Percentiles rank a stretch among this genome's conserved stretches.
These are phyloP conservation scores for Coniochaeta sp. DNA, from an alignment of 2,329 filamentous ascomycete species.

Conservation along the genomic window DNA sequence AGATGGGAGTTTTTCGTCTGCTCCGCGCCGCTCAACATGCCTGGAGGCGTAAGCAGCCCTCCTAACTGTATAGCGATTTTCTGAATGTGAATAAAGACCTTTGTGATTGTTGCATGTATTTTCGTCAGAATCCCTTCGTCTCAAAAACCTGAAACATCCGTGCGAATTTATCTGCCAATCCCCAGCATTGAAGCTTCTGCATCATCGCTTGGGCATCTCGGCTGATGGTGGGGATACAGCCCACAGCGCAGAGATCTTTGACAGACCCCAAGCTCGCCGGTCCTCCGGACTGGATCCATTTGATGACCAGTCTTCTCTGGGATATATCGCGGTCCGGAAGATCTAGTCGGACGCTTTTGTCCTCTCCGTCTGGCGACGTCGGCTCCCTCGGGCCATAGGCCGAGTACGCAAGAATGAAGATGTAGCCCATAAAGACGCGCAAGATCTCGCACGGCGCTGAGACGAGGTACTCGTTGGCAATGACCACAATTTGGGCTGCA, in stretches of 20 bases:
- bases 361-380: neutral
- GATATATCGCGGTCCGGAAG: constrained; percentile 6
- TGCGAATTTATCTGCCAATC: constrained; percentile 20
- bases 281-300: constrained; percentile 18
- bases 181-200: constrained; percentile 17
- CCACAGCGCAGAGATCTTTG: constrained; percentile 12
- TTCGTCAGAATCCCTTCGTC: neutral
- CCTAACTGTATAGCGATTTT: constrained; percentile 37
- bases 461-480: constrained; percentile 21
- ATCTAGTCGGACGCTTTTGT: neutral
- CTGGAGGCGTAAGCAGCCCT: constrained; percentile 36
- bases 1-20: constrained; percentile 43
- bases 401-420: constrained; percentile 19
- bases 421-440: constrained; percentile 24
- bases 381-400: constrained; percentile 14
- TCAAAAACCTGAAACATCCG: constrained; percentile 16
- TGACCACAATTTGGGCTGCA: constrained; percentile 21
- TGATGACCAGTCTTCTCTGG: constrained; percentile 6
- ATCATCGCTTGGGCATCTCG: constrained; percentile 18
- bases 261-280: constrained; percentile 17
- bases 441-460: constrained; percentile 23
- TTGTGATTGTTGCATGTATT: neutral
- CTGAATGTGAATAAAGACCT: constrained; percentile 13
- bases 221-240: constrained; percentile 12
- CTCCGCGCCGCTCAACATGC: constrained; percentile 39